These are phyloP conservation scores for Trypanosoma rangeli DNA, from an alignment of 208 protist genomes.

Conservation along the genomic window DNA sequence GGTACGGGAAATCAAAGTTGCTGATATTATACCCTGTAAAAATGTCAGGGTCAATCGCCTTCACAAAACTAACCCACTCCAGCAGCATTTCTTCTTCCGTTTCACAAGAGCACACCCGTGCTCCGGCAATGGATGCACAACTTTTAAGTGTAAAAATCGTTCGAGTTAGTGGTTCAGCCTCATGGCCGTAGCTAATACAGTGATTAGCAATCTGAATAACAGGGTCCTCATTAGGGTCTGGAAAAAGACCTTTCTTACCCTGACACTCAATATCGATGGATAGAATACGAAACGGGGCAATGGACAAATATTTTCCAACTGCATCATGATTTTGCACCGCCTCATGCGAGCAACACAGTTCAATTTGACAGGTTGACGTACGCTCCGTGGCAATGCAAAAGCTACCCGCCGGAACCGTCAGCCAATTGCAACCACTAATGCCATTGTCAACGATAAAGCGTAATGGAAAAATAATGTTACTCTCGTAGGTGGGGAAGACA, in stretches of 20 bases:
- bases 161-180: slow-evolving; percentile 61
- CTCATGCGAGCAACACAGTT: slow-evolving; percentile 89
- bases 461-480: slow-evolving; percentile 98
- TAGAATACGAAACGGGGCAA: slow-evolving; percentile 98
- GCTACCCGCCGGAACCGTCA: slow-evolving; percentile 81
- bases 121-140: slow-evolving; percentile 95
- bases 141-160: slow-evolving; percentile 94
- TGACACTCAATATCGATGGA: slow-evolving; percentile 99
- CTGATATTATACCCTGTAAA: slow-evolving; percentile 99
- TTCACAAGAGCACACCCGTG: slow-evolving; percentile 93
- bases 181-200: slow-evolving; percentile 89
- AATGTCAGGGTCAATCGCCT: slow-evolving; percentile 92
- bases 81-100: slow-evolving; percentile 94
- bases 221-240: slow-evolving; percentile 97
- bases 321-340: slow-evolving; percentile 84
- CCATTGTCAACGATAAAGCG: slow-evolving; percentile 98
- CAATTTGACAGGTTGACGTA: slow-evolving; percentile 90
- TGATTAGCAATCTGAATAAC: slow-evolving; percentile 99
- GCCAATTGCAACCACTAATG: slow-evolving; percentile 95
- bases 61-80: slow-evolving; percentile 87
- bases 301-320: slow-evolving; percentile 92
- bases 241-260: slow-evolving; percentile 97
- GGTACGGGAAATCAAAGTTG: slow-evolving; percentile 99
- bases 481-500: slow-evolving; percentile 97
- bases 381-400: slow-evolving; percentile 40